A percentile compares a stretch with the other conserved stretches of the same genome.
Conservation (phyloP, 2,329 filamentous ascomycete species). For the Elsinoe ampelina region DNA sequence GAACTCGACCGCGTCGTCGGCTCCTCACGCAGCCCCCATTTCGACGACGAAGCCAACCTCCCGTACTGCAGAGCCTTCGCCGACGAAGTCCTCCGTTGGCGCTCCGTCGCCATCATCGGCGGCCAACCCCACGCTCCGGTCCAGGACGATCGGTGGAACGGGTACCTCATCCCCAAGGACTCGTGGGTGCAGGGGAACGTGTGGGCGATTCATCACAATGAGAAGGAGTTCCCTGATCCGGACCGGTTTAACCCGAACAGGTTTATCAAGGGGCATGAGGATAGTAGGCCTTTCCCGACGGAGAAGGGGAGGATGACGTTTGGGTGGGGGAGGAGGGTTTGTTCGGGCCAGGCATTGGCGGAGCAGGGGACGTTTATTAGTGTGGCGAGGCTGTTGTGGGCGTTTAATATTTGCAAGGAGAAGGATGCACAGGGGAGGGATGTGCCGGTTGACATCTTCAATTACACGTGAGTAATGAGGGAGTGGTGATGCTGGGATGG, state of each 20-base stretch:
- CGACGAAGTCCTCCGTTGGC: conserved; percentile 67
- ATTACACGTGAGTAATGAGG: conserved; percentile 40
- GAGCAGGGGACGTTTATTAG: conserved; percentile 54
- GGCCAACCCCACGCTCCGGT: conserved; percentile 43
- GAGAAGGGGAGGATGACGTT: conserved; percentile 44
- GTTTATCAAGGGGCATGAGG: conserved; percentile 26
- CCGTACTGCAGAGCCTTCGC: conserved; percentile 65
- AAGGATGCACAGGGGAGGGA: conserved; percentile 35
- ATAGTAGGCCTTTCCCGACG: conserved; percentile 35
- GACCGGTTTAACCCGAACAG: conserved; percentile 17
- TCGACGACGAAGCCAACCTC: conserved; percentile 53
- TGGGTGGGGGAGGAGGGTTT: conserved; percentile 48
- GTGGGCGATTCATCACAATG: conserved; percentile 22
- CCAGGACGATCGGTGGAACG: conserved; percentile 22
- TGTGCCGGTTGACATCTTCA: conserved; percentile 48
- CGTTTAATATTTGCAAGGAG: conserved; percentile 42
- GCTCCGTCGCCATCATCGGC: conserved; percentile 66
- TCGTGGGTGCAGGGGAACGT: conserved; percentile 20
- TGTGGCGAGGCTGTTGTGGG: conserved; percentile 49
- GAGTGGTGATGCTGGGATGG: no score
- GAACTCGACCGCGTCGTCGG: conserved; percentile 30
- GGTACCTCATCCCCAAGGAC: conserved; percentile 22
- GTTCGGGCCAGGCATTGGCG: conserved; percentile 46
- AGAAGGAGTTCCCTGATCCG: conserved; percentile 16
- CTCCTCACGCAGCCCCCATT: conserved; percentile 25